A percentile compares a stretch with the other conserved stretches of the same genome.
Conservation (phyloP, 257 asterid species). For the Ophiorrhiza pumila region DNA sequence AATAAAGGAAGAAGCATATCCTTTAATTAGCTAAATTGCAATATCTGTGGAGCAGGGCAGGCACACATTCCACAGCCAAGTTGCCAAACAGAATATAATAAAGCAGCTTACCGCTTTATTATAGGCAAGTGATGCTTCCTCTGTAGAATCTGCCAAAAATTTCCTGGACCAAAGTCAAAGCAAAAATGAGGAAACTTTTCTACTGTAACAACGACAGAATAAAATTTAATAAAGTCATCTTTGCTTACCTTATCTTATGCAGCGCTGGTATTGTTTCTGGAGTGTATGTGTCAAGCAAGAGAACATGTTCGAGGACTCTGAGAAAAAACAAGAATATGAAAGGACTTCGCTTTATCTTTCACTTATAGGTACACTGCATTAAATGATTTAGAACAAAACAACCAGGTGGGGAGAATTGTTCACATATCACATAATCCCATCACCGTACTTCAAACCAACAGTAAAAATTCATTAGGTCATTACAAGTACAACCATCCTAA, state of each 20-base stretch:
- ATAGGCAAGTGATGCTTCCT: constrained; percentile 94
- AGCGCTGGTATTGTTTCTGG: constrained; percentile 92
- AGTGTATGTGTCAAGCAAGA: constrained; percentile 87
- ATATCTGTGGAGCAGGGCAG: constrained; percentile 1
- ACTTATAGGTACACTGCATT: background rate
- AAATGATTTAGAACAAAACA: background rate
- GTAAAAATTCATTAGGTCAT: background rate
- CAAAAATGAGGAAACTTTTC: constrained; percentile 5
- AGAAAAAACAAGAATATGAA: constrained; percentile 13
- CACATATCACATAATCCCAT: background rate
- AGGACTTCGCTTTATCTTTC: background rate
- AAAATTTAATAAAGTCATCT: background rate
- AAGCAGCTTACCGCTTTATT: constrained; percentile 79
- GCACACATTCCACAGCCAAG: constrained; percentile 7
- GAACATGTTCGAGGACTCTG: constrained; percentile 90
- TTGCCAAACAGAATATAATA: constrained; percentile 5
- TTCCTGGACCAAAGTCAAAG: constrained; percentile 46
- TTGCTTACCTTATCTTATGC: constrained; percentile 76
- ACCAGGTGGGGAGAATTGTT: background rate
- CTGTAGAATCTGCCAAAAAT: constrained; percentile 85
- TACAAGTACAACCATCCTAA: background rate
- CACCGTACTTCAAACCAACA: background rate
- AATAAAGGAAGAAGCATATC: constrained; percentile 1
- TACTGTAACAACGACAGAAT: background rate
- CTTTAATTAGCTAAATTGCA: background rate